Evolutionary conservation across 257 asterid species (phyloP).

Genomic region (Petrea volubilis): DNA sequence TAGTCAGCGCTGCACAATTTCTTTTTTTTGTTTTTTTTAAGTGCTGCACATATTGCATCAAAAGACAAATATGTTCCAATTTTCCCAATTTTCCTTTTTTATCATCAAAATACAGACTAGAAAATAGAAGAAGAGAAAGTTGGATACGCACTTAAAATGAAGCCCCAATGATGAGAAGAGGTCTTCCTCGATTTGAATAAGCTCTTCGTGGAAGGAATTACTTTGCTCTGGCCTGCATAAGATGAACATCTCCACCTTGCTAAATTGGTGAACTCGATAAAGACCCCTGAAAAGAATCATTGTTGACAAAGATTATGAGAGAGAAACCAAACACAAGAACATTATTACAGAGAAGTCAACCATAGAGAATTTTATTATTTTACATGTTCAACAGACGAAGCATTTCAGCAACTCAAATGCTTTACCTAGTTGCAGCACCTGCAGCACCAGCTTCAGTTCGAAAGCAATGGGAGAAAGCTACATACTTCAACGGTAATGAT

Average conservation of each 20-base stretch:
- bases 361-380: too few species aligned
- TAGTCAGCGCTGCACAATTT: too few species aligned
- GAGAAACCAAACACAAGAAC: background rate
- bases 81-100: background rate
- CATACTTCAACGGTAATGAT: constrained; percentile 84
- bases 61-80: background rate
- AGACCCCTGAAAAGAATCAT: constrained; percentile 62
- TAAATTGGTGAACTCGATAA: constrained; percentile 94
- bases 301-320: background rate
- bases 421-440: constrained; percentile 85
- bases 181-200: constrained; percentile 73
- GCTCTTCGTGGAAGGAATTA: constrained; percentile 69
- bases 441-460: constrained; percentile 99
- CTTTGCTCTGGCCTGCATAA: constrained; percentile 92
- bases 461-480: constrained; percentile 94
- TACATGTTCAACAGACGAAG: background rate
- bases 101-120: background rate
- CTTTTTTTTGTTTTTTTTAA: too few species aligned
- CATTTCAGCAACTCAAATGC: background rate
- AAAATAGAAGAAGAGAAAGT: background rate
- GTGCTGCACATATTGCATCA: too few species aligned
- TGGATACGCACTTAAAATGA: constrained; percentile 71
- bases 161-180: constrained; percentile 87
- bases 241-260: constrained; percentile 98
- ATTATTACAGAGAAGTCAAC: too few species aligned